Evolutionary conservation across 2,329 filamentous ascomycete genomes (phyloP).

Genomic region (Rutstroemia sp.): DNA sequence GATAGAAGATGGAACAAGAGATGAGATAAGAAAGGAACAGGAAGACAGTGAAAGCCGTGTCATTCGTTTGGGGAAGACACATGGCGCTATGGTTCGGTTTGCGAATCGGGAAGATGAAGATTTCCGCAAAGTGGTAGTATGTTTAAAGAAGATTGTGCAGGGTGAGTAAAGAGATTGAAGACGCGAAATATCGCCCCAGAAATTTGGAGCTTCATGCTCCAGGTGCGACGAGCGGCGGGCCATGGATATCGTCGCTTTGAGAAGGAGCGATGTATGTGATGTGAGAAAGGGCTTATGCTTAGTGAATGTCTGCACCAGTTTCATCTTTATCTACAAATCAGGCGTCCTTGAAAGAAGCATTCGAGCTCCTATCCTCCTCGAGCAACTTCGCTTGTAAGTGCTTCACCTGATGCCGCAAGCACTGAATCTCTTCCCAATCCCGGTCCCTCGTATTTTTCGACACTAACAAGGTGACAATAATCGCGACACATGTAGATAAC

Average conservation of each 20-base stretch:
- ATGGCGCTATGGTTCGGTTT: background rate
- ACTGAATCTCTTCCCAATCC: too few relatives aligned
- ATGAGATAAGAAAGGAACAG: background rate
- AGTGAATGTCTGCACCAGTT: too few relatives aligned
- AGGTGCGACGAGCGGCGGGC: background rate
- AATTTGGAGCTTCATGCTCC: background rate
- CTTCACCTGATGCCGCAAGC: too few relatives aligned
- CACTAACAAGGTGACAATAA: too few relatives aligned
- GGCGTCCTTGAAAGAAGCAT: too few relatives aligned
- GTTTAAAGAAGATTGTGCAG: background rate
- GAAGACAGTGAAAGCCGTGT: background rate
- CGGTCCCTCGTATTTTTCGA: too few relatives aligned
- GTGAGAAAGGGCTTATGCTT: too few relatives aligned
- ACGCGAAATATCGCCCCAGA: background rate
- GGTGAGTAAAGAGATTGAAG: background rate
- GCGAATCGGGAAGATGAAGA: background rate
- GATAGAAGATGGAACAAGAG: background rate
- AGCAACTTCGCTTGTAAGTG: too few relatives aligned
- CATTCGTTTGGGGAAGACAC: background rate
- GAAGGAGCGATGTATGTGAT: background rate
- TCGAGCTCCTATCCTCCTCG: too few relatives aligned
- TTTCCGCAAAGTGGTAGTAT: background rate
- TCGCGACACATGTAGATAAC: too few relatives aligned
- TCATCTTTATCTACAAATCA: too few relatives aligned
- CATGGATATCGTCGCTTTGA: too few relatives aligned